phyloP scores from a whole-genome alignment of 1,139 yeast species.

The Arxiozyma bovina region DNA sequence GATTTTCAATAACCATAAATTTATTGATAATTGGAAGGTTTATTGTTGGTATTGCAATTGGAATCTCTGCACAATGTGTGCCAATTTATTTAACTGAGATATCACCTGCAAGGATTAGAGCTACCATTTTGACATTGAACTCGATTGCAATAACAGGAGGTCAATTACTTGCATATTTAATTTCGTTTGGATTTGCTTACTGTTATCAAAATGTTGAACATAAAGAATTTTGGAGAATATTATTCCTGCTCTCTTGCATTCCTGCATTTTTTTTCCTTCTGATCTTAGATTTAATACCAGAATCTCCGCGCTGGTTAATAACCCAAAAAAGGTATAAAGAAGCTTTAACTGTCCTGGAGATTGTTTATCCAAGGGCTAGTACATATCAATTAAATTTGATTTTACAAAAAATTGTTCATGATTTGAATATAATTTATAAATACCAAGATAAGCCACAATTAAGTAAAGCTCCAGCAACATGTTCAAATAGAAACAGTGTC shows the following conservation, averaged over 20 bases:
- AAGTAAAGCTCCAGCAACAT: not conserved
- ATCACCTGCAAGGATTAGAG: constrained; percentile 36
- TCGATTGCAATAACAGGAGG: constrained; percentile 40
- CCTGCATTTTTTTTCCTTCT: constrained; percentile 36
- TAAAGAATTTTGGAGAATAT: constrained; percentile 36
- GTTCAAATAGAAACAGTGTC: not conserved
- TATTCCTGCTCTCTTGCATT: constrained; percentile 35
- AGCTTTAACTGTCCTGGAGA: constrained; percentile 34
- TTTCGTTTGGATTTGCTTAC: constrained; percentile 20
- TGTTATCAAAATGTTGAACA: constrained; percentile 18
- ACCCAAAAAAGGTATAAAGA: constrained; percentile 33
- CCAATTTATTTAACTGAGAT: constrained; percentile 39
- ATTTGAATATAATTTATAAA: constrained; percentile 21
- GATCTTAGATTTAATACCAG: constrained; percentile 42
- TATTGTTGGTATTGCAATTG: constrained; percentile 38
- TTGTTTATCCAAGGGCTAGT: constrained; percentile 34
- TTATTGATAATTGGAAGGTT: constrained; percentile 33
- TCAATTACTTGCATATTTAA: constrained; percentile 36
- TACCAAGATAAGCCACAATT: constrained; percentile 11
- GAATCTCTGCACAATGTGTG: constrained; percentile 37
- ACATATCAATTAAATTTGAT: constrained; percentile 27
- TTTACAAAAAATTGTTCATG: constrained; percentile 27
- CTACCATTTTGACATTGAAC: constrained; percentile 35
- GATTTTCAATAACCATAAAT: constrained; percentile 25
- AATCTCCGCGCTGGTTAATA: constrained; percentile 50